These are phyloP conservation scores for Botrytis squamosa DNA, from an alignment of 2,329 filamentous ascomycete genomes.

Conservation along the genomic window DNA sequence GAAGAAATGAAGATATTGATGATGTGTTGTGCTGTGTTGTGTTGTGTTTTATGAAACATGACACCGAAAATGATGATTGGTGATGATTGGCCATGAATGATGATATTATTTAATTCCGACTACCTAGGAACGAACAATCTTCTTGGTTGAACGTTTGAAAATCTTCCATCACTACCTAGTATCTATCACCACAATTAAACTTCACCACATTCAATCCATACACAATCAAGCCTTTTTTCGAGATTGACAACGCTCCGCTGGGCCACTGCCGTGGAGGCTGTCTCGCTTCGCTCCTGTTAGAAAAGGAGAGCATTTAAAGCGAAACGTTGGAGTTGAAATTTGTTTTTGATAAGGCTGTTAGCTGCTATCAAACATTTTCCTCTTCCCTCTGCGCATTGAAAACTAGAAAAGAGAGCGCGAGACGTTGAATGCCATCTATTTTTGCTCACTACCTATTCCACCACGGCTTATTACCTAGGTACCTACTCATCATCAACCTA, in stretches of 20 bases:
- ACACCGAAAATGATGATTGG: background rate
- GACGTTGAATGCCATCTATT: background rate
- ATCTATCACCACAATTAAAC: background rate
- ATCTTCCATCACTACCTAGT: background rate
- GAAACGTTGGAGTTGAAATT: background rate
- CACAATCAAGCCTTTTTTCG: background rate
- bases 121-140: background rate
- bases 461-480: background rate
- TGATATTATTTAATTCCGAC: no score
- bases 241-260: background rate
- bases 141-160: background rate
- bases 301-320: background rate
- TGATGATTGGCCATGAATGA: background rate
- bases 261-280: background rate
- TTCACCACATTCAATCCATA: background rate
- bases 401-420: background rate
- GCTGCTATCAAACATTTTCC: background rate
- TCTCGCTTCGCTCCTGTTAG: background rate
- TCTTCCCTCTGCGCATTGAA: background rate
- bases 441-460: background rate
- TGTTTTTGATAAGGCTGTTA: background rate
- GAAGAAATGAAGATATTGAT: constrained; percentile 8
- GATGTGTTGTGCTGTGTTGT: background rate
- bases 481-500: background rate
- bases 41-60: background rate